Percentiles rank a stretch among this genome's conserved stretches.
These are phyloP conservation scores for Hypomyces rosellus DNA, from an alignment of 2,329 filamentous ascomycete species.

Conservation along the genomic window DNA sequence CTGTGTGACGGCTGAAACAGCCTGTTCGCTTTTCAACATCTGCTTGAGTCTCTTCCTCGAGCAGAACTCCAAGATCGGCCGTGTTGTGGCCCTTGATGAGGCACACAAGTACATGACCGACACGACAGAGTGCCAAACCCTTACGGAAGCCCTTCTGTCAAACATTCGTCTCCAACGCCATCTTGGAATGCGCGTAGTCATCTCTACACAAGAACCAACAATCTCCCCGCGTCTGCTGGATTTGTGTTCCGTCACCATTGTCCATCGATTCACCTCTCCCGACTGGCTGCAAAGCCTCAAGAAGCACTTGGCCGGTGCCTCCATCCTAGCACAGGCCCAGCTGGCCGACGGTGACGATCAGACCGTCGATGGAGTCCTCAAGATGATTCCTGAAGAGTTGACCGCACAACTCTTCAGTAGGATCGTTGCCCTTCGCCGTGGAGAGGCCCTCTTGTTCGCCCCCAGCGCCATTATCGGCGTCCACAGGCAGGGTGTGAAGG, in stretches of 20 bases:
- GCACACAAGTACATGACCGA: constrained; percentile 69
- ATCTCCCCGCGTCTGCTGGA: constrained; percentile 63
- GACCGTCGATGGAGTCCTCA: not conserved
- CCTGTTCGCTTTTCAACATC: constrained; percentile 68
- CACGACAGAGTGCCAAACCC: constrained; percentile 44
- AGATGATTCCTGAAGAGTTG: not conserved
- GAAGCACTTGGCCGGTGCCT: constrained; percentile 38
- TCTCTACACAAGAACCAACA: constrained; percentile 73
- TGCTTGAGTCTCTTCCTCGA: constrained; percentile 61
- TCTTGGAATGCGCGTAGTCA: constrained; percentile 57
- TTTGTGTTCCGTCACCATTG: constrained; percentile 63
- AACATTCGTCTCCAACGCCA: constrained; percentile 68
- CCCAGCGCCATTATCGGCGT: constrained; percentile 34
- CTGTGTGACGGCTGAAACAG: constrained; percentile 58
- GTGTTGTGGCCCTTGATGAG: constrained; percentile 66
- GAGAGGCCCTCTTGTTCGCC: constrained; percentile 42
- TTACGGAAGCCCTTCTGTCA: constrained; percentile 57
- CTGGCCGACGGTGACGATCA: not conserved
- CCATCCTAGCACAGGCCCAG: not conserved
- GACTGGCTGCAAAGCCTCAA: constrained; percentile 48
- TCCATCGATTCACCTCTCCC: constrained; percentile 65
- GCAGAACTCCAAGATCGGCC: constrained; percentile 37
- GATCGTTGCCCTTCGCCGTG: constrained; percentile 37
- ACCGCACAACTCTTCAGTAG: constrained; percentile 30
- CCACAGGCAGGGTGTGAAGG: not conserved